Conservation (phyloP, 2,329 filamentous ascomycete genomes). For the Xylaria sp. region DNA sequence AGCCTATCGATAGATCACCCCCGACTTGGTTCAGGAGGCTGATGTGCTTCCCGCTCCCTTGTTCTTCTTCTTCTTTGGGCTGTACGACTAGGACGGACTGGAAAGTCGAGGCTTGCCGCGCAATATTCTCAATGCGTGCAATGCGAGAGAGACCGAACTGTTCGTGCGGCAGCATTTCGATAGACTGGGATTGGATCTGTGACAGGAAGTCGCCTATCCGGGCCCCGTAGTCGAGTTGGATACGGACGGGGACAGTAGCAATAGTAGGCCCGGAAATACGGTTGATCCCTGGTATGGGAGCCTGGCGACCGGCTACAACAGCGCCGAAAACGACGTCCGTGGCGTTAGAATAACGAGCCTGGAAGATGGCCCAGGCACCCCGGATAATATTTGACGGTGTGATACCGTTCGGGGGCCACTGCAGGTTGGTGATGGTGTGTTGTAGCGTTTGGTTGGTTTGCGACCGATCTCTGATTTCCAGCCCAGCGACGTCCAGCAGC, state of each 20-base stretch:
- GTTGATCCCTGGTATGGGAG: conserved; percentile 27
- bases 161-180: conserved; percentile 52
- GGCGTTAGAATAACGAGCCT: conserved; percentile 43
- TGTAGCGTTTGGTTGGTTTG: conserved; percentile 31
- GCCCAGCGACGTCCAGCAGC: conserved; percentile 19
- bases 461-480: conserved; percentile 30
- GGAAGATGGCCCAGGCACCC: conserved; percentile 48
- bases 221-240: conserved; percentile 39
- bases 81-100: conserved; percentile 49
- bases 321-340: conserved; percentile 49
- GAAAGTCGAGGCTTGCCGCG: conserved; percentile 46
- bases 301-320: conserved; percentile 46
- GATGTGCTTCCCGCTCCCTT: not conserved
- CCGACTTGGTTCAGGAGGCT: conserved; percentile 17
- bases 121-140: conserved; percentile 7
- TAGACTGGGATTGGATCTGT: conserved; percentile 51
- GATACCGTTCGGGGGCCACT: conserved; percentile 30
- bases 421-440: not conserved
- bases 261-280: conserved; percentile 41
- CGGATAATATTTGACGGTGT: conserved; percentile 48
- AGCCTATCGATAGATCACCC: conserved; percentile 19
- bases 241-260: conserved; percentile 49
- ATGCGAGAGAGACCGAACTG: conserved; percentile 40
- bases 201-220: conserved; percentile 49
- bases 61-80: conserved; percentile 11